Conservation (phyloP, 2,329 filamentous ascomycete species). For the Beauveria varroae region DNA sequence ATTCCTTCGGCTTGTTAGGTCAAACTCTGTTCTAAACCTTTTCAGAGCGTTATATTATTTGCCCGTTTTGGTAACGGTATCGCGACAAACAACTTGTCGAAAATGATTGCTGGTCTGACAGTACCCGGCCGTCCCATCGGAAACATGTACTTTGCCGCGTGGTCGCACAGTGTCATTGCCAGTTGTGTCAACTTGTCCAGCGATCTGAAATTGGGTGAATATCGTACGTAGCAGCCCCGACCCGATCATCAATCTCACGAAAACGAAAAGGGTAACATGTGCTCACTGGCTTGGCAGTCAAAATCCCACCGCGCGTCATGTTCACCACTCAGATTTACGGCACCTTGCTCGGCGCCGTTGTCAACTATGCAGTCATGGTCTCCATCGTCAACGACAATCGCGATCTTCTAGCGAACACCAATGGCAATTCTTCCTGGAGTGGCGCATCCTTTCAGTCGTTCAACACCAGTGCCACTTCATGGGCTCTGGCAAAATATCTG, state of each 20-base stretch:
- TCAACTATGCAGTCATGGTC: slow-evolving; percentile 51
- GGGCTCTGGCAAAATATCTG: slow-evolving; percentile 46
- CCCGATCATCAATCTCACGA: no score
- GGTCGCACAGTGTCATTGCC: slow-evolving; percentile 49
- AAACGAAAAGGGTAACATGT: no score
- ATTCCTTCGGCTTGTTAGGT: no score
- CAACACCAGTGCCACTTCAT: slow-evolving; percentile 39
- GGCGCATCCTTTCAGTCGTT: slow-evolving; percentile 42
- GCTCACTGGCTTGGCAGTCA: slow-evolving; percentile 31
- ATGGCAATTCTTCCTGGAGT: slow-evolving; percentile 45
- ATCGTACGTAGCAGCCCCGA: slow-evolving; percentile 30
- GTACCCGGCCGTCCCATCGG: slow-evolving; percentile 43
- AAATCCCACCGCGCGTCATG: slow-evolving; percentile 48
- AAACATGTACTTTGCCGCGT: slow-evolving; percentile 52
- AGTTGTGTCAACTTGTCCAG: slow-evolving; percentile 43
- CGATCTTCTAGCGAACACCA: slow-evolving; percentile 35
- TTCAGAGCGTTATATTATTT: slow-evolving; percentile 42
- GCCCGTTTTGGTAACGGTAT: slow-evolving; percentile 49
- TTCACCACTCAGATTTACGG: slow-evolving; percentile 50
- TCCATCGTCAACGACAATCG: slow-evolving; percentile 42
- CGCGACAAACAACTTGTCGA: slow-evolving; percentile 50
- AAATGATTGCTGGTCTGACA: slow-evolving; percentile 46
- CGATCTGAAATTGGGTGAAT: slow-evolving; percentile 52
- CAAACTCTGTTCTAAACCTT: slow-evolving; percentile 12
- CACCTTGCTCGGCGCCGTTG: slow-evolving; percentile 43